Percentiles rank a stretch among this genome's conserved stretches.
phyloP scores from a whole-genome alignment of 352 stramenopile genomes.

The Paralagenidium karlingii region DNA sequence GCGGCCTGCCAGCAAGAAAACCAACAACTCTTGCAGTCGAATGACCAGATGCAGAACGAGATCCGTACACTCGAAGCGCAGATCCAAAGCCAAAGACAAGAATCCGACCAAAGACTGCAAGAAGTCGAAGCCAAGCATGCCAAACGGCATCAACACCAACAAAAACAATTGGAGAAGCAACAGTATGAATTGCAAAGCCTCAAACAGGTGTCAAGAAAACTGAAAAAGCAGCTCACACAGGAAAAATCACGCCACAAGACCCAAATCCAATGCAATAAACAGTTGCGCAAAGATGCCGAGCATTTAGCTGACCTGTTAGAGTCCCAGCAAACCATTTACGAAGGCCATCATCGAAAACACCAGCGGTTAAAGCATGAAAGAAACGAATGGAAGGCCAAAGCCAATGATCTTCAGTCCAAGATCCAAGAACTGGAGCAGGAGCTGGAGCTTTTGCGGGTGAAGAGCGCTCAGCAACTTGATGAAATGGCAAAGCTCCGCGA shows the following conservation, averaged over 20 bases:
- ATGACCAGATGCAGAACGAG: constrained; percentile 11
- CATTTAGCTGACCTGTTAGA: constrained; percentile 30
- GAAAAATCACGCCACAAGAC: constrained; percentile 17
- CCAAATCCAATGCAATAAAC: constrained; percentile 20
- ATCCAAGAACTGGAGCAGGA: constrained; percentile 9
- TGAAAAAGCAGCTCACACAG: constrained; percentile 23
- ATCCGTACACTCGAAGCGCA: no score
- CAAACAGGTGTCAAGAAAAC: constrained; percentile 1
- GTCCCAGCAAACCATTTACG: constrained; percentile 12
- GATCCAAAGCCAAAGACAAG: no score
- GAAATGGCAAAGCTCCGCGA: no score
- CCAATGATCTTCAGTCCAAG: constrained; percentile 1
- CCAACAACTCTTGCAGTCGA: background rate
- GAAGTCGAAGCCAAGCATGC: no score
- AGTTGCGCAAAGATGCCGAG: constrained; percentile 19
- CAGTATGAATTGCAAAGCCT: background rate
- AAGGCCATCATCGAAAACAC: constrained; percentile 14
- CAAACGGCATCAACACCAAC: background rate
- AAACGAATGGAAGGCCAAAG: constrained; percentile 7
- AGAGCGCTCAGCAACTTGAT: no score
- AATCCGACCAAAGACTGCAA: no score
- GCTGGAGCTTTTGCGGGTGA: no score
- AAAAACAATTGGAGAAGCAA: background rate
- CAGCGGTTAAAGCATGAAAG: constrained; percentile 10
- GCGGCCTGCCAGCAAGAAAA: constrained; percentile 2